A percentile compares a stretch with the other conserved stretches of the same genome.
Evolutionary conservation across 31 red algal genomes (phyloP).

Genomic region (Odonthalia washingtoniensis): DNA sequence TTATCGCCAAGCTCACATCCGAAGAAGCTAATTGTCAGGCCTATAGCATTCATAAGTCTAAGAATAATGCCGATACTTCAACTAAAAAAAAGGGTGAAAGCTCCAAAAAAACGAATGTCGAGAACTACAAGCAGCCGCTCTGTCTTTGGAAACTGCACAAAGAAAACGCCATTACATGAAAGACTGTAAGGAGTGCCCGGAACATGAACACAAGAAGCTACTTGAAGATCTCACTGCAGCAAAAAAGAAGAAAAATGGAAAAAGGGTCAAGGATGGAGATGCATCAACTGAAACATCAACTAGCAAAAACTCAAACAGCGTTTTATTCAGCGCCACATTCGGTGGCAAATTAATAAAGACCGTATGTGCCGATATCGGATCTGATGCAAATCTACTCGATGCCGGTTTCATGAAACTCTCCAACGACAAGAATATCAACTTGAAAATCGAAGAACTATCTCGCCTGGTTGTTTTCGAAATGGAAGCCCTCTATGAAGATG

Average conservation of each 20-base stretch:
- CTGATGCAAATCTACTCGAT: neutral
- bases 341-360: neutral
- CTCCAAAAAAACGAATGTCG: neutral
- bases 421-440: neutral
- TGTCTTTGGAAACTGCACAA: neutral
- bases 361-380: neutral
- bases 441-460: neutral
- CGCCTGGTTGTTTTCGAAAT: neutral
- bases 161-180: neutral
- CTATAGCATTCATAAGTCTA: neutral
- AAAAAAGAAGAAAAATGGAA: neutral
- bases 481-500: neutral
- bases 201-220: neutral
- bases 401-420: neutral
- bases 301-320: neutral
- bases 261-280: neutral
- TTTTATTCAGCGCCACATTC: neutral
- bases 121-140: neutral
- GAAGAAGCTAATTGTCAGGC: neutral
- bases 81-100: neutral
- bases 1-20: neutral
- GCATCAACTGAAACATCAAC: neutral
- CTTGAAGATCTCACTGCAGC: neutral
- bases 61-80: neutral
- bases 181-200: constrained; percentile 3